Evolutionary conservation across 495 filamentous ascomycete genomes (phyloP).

Genomic region (Penicillium malachiteum): DNA sequence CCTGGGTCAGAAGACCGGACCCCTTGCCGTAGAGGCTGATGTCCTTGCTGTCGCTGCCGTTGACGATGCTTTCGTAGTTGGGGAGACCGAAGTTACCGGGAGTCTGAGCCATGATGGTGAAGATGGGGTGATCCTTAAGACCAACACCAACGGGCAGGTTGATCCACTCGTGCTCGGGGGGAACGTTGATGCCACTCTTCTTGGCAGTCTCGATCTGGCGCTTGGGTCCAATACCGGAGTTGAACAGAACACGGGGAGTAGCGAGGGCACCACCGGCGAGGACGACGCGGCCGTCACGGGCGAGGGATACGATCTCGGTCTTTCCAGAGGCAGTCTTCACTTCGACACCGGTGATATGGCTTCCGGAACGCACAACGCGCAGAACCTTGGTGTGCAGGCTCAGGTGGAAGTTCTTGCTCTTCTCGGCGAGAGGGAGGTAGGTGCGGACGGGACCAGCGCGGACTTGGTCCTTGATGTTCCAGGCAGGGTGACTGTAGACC

Average conservation of each 20-base stretch:
- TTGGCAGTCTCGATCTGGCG: conserved; percentile 60
- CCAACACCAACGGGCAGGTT: conserved; percentile 73
- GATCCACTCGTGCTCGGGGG: conserved; percentile 64
- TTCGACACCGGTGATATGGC: conserved; percentile 65
- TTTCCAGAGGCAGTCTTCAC: conserved; percentile 60
- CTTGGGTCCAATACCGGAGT: conserved; percentile 63
- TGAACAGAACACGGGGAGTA: conserved; percentile 70
- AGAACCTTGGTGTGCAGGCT: conserved; percentile 64
- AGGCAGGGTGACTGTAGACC: conserved; percentile 64
- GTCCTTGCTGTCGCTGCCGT: conserved; percentile 46
- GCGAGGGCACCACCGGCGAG: conserved; percentile 69
- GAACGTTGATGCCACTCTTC: conserved; percentile 48
- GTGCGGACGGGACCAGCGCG: conserved; percentile 72
- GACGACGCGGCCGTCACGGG: conserved; percentile 62
- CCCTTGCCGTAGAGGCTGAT: conserved; percentile 48
- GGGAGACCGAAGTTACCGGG: conserved; percentile 61
- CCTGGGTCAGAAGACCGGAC: conserved; percentile 63
- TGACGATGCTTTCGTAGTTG: conserved; percentile 63
- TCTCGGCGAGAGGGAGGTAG: conserved; percentile 64
- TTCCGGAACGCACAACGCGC: conserved; percentile 61
- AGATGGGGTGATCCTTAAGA: conserved; percentile 72
- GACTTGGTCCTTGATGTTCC: conserved; percentile 66
- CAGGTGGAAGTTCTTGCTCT: conserved; percentile 64
- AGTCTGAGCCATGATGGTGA: conserved; percentile 60
- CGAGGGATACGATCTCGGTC: conserved; percentile 59